These are phyloP conservation scores for Penicillium carneum DNA, from an alignment of 2,329 filamentous ascomycete species.

Conservation along the genomic window DNA sequence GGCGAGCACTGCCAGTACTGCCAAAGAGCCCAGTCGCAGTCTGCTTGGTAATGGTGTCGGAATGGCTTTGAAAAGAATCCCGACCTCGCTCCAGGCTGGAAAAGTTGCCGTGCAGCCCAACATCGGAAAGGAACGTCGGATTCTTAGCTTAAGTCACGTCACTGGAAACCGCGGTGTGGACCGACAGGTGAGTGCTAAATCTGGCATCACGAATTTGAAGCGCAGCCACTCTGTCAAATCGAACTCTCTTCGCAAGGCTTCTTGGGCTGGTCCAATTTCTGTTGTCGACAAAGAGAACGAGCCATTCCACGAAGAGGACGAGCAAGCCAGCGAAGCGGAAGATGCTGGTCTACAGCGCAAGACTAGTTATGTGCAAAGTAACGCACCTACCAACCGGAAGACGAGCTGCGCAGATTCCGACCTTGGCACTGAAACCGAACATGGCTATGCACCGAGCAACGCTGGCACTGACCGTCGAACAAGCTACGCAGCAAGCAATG, in stretches of 20 bases:
- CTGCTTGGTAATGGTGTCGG: constrained; percentile 54
- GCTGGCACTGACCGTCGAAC: constrained; percentile 54
- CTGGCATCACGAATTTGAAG: constrained; percentile 67
- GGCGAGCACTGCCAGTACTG: constrained; percentile 45
- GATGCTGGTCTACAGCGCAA: constrained; percentile 59
- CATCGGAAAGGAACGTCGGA: constrained; percentile 71
- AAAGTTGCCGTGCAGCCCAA: constrained; percentile 56
- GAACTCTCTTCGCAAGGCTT: constrained; percentile 69
- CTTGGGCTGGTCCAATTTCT: constrained; percentile 66
- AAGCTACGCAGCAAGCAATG: constrained; percentile 50
- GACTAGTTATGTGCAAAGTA: constrained; percentile 52
- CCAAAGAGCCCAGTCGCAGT: constrained; percentile 43
- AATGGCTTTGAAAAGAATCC: constrained; percentile 59
- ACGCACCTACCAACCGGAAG: constrained; percentile 21
- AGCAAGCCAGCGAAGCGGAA: constrained; percentile 54
- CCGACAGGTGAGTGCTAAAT: constrained; percentile 45
- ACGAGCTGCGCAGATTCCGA: constrained; percentile 14
- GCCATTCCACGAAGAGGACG: constrained; percentile 68
- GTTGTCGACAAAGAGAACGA: constrained; percentile 68
- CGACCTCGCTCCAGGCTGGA: constrained; percentile 51
- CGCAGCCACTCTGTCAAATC: constrained; percentile 80
- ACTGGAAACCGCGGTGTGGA: constrained; percentile 68
- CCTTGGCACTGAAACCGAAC: constrained; percentile 4
- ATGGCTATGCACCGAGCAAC: constrained; percentile 59
- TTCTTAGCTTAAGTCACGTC: constrained; percentile 90